Conservation (phyloP, 345 rosid species). For the Populus davidiana region DNA sequence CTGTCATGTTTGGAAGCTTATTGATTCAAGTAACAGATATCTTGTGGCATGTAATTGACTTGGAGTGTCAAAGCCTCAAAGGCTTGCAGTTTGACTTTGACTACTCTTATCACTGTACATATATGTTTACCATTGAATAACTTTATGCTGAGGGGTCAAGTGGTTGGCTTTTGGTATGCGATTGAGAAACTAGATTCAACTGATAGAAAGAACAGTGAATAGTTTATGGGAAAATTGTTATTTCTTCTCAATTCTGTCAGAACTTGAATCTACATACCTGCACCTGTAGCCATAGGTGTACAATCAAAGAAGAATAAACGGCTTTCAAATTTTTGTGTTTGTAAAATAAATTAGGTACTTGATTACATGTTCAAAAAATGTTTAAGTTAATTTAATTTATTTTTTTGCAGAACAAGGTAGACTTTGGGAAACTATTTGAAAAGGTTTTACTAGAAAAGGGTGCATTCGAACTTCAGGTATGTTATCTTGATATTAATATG, state of each 20-base stretch:
- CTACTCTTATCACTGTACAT: background rate
- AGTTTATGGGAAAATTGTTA: background rate
- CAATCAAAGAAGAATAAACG: background rate
- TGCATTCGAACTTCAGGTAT: constrained; percentile 57
- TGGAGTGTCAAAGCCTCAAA: background rate
- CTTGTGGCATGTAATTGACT: background rate
- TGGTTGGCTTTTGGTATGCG: background rate
- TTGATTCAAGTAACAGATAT: background rate
- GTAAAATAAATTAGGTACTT: background rate
- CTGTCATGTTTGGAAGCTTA: background rate
- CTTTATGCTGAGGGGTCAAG: background rate
- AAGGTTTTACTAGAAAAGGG: constrained; percentile 53
- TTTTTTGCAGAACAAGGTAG: constrained; percentile 52
- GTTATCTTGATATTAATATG: constrained; percentile 13
- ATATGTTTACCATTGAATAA: background rate
- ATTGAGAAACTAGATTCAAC: background rate
- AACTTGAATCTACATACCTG: background rate
- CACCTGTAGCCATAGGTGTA: background rate
- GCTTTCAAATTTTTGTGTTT: background rate
- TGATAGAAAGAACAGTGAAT: background rate
- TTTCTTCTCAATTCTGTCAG: background rate
- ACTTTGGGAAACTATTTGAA: constrained; percentile 44
- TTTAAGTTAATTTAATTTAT: background rate
- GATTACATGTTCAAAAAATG: background rate
- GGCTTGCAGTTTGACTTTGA: background rate